Base-by-base conservation (phyloP, 202 grass and related monocot species). In the Alloteropsis angusta region DNA sequence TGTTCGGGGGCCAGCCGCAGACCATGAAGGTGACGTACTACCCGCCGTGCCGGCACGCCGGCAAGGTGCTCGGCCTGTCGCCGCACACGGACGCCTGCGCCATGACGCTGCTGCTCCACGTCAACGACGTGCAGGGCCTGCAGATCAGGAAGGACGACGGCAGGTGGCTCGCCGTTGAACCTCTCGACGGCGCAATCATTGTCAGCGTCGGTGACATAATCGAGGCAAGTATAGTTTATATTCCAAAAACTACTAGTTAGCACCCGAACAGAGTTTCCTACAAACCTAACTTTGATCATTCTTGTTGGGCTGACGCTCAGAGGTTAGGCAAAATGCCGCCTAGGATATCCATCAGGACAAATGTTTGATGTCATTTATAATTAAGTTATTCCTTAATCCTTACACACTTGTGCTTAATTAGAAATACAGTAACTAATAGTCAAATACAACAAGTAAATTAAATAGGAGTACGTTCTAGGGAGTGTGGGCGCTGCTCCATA, bases 91-190 rank as follows among this genome's bases (percentile, higher is more conserved):
- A 93, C 35, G 73, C 68, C 18, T 10, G 5, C 15, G 82, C 72
- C 18, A 5, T 97, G 42, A 84, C 88, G 11, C n/a, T 92, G 56
- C 37, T 90, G 26, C 88, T 87, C 45, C 80, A 97, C 12, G 59
- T 90, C 34, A 90, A 90, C 47, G 47, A 90, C 12, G 87, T 97
- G 37, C 90, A 87, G 49, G 93, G 90, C 1, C 65, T 97, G 58
- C 87, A 97, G 74, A 85, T 93, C 48, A 87, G 74, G 61, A 88
- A 56, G 68, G 82, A 26, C 1, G n/a, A 82, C 1, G 78, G 80
- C 10, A 66, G 77, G 22, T 93, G 93, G 93, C 56, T 88, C 28
- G 15, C 80, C 0, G 74, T 87, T 1, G 39, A 82, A 0, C 39
- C 83, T 3, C 35, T 82, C 5, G 58, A 63, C 3, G 71, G 71